These are phyloP conservation scores for Acer saccharum DNA, from an alignment of 345 rosid species.

Conservation along the genomic window DNA sequence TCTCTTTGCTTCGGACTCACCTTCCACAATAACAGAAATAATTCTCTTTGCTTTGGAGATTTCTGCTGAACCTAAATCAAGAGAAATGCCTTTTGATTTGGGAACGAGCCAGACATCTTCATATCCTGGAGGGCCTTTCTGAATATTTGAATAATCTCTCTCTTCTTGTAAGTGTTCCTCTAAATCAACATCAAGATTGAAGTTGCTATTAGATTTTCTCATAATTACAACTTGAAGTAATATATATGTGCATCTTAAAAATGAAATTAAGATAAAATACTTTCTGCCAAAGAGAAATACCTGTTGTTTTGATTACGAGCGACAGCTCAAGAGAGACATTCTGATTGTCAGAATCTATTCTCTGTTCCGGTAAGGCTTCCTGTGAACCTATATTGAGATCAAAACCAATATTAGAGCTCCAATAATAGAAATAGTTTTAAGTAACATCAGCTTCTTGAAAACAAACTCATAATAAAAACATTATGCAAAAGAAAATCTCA, in stretches of 20 bases:
- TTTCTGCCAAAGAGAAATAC: background rate
- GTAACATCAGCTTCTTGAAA: background rate
- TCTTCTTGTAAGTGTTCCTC: background rate
- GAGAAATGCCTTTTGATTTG: background rate
- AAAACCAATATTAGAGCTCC: background rate
- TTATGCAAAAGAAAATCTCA: background rate
- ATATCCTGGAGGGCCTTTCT: background rate
- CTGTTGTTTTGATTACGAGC: background rate
- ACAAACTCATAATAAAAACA: background rate
- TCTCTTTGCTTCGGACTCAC: background rate
- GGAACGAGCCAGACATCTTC: background rate
- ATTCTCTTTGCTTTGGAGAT: background rate
- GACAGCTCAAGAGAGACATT: background rate
- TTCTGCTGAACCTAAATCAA: background rate
- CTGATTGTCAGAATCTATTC: background rate
- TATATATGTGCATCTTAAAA: background rate
- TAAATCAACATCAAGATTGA: background rate
- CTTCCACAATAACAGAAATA: background rate
- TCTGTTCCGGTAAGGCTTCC: background rate
- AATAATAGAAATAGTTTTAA: background rate
- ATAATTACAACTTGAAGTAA: background rate
- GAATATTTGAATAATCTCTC: slow-evolving; percentile 2
- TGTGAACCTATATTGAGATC: background rate
- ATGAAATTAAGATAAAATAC: background rate
- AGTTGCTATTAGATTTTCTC: background rate